Evolutionary conservation across 2,329 filamentous ascomycete genomes (phyloP), one percentile per base, ranked within the genome.

Genomic region (Chaetomium globosum): DNA sequence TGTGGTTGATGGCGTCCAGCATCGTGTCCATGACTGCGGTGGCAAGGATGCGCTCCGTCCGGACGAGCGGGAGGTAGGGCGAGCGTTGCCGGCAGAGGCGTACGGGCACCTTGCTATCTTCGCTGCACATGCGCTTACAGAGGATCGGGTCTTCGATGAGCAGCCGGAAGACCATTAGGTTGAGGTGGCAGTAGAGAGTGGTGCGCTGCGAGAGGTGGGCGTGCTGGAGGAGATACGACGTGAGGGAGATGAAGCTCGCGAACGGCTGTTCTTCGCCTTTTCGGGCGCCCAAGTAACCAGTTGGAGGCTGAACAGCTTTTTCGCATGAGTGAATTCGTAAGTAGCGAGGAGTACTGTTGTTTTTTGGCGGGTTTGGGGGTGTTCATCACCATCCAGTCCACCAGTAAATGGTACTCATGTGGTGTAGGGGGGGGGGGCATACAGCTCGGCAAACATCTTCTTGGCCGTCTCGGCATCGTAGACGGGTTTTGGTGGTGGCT

Each of bases 251-350:
- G 74, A 94, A 96, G 71, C 86, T 88, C 55, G 89, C 87, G 68
- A 99, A 88, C 0, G 93, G 90, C 1, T 89, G 85, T 72, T 94
- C 88, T 57, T 86, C 82, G 51, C 82, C 85, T 71, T 89, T 57
- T 88, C 86, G 0, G 87, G 78, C 6, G 84, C 74, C 28, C 87
- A 75, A 2, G 86, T 88, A 59, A 97, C 86, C 52, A 99, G 79
- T 71, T 90, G 93, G 75, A 91, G 90, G 76, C 92, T 94, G 77
- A 99, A 98, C 9, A 97, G 83, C 78, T 97, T 98, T 80, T 98
- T 99, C 39, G 93, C 90, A 74, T 96, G 90, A 3, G 89, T 88
- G 75, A 98, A 98, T 75, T 98, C 95, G 75, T 98, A 99, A 0
- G 92, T 89, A 0, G 92, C 89, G 39, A 99, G 83, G 4, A 98